Evolutionary conservation across 768 basidiomycete species (phyloP).

Genomic region (Leccinum aurantiacum): DNA sequence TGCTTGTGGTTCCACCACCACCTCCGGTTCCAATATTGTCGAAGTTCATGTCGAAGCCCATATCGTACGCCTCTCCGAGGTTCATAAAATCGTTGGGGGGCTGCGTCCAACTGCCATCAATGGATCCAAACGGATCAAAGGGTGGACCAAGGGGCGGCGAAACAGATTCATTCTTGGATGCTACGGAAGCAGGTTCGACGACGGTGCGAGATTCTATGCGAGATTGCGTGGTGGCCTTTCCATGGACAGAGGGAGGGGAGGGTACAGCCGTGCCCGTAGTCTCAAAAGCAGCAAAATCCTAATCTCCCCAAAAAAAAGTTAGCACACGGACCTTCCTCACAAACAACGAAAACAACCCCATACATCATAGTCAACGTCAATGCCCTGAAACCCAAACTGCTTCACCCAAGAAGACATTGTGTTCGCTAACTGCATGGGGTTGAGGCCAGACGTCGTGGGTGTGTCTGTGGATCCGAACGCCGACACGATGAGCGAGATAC

Average conservation of each 20-base stretch:
- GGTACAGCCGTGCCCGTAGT: slow-evolving; percentile 30
- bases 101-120: slow-evolving; percentile 42
- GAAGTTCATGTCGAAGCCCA: slow-evolving; percentile 50
- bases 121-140: slow-evolving; percentile 46
- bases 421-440: slow-evolving; percentile 19
- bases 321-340: background rate
- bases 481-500: slow-evolving; percentile 55
- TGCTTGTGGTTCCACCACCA: slow-evolving; percentile 22
- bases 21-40: slow-evolving; percentile 36
- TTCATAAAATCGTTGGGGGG: slow-evolving; percentile 37
- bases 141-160: slow-evolving; percentile 24
- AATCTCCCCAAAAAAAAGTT: too few relatives aligned
- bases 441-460: slow-evolving; percentile 35
- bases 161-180: slow-evolving; percentile 18
- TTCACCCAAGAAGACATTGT: slow-evolving; percentile 45
- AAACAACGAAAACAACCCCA: background rate
- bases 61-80: slow-evolving; percentile 39
- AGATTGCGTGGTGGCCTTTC: slow-evolving; percentile 16
- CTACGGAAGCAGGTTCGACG: slow-evolving; percentile 9
- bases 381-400: slow-evolving; percentile 45
- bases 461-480: slow-evolving; percentile 43
- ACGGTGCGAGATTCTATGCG: slow-evolving; percentile 26
- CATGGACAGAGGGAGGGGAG: slow-evolving; percentile 55
- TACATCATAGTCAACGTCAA: slow-evolving; percentile 52
- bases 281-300: slow-evolving; percentile 31